These are phyloP conservation scores for Arachis hypogaea DNA, from an alignment of 306 rosid species.

Conservation along the genomic window DNA sequence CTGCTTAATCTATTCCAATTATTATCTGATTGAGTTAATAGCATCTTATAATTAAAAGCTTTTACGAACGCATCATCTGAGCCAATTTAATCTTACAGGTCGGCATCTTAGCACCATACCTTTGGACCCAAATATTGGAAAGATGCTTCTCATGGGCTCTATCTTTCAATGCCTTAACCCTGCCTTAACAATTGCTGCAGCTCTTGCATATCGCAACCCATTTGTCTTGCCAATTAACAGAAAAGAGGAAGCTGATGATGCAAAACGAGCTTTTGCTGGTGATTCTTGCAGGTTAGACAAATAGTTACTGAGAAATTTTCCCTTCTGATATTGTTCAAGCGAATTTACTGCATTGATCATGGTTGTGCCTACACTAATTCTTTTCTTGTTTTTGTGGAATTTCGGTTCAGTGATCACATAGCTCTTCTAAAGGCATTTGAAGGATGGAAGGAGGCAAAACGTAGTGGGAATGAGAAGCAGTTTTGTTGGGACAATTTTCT, in stretches of 20 bases:
- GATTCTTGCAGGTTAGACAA: slow-evolving; percentile 84
- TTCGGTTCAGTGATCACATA: slow-evolving; percentile 77
- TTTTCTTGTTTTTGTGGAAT: neutral
- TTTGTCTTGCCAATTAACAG: slow-evolving; percentile 83
- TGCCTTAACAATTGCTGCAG: slow-evolving; percentile 92
- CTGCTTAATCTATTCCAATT: slow-evolving; percentile 30
- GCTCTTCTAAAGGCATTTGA: slow-evolving; percentile 94
- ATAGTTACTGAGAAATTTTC: slow-evolving; percentile 18
- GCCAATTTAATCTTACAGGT: slow-evolving; percentile 55
- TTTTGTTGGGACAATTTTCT: slow-evolving; percentile 94
- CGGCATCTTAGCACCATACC: slow-evolving; percentile 88
- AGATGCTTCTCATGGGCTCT: slow-evolving; percentile 98
- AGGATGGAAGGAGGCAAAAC: slow-evolving; percentile 93
- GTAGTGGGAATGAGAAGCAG: slow-evolving; percentile 59
- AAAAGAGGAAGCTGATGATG: slow-evolving; percentile 94
- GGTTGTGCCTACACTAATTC: slow-evolving; percentile 32
- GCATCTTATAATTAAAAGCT: neutral
- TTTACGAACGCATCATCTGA: slow-evolving; percentile 18
- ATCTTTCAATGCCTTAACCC: slow-evolving; percentile 96
- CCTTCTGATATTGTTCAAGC: slow-evolving; percentile 11
- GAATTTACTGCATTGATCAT: slow-evolving; percentile 21
- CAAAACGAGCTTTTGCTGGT: slow-evolving; percentile 80
- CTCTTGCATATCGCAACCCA: slow-evolving; percentile 93
- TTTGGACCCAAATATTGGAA: slow-evolving; percentile 98
- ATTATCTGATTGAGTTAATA: neutral